A percentile compares a stretch with the other conserved stretches of the same genome.
These are phyloP conservation scores for Didymella pomorum DNA, from an alignment of 2,329 filamentous ascomycete genomes.

Conservation along the genomic window DNA sequence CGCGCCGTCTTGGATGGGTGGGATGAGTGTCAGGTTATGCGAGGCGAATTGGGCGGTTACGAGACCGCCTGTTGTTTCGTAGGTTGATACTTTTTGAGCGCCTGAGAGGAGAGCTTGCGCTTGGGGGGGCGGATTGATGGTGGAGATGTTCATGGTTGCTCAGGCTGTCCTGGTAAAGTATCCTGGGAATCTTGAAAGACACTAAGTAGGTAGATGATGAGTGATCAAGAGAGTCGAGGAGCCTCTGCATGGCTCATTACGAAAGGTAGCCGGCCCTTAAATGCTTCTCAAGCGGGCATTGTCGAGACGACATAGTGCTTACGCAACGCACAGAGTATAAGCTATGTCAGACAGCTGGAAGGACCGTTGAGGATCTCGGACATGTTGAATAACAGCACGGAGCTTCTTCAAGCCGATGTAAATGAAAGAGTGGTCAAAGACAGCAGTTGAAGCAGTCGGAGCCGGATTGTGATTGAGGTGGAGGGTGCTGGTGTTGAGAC, in stretches of 20 bases:
- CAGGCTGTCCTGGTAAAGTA: background rate
- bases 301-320: slow-evolving; percentile 13
- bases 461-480: background rate
- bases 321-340: background rate
- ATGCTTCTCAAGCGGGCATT: background rate
- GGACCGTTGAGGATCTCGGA: background rate
- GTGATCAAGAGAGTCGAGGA: background rate
- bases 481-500: background rate
- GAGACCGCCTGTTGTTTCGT: slow-evolving; percentile 40
- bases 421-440: background rate
- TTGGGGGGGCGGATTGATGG: slow-evolving; percentile 31
- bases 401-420: background rate
- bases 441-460: slow-evolving; percentile 6
- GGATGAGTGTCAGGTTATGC: slow-evolving; percentile 40
- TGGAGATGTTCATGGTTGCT: slow-evolving; percentile 27
- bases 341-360: background rate
- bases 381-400: too few relatives aligned
- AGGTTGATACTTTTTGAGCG: slow-evolving; percentile 36
- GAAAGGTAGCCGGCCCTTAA: background rate
- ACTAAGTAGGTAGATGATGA: background rate
- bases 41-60: slow-evolving; percentile 39
- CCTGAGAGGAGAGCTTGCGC: slow-evolving; percentile 34
- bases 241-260: background rate
- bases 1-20: slow-evolving; percentile 34
- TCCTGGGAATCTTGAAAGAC: too few relatives aligned